phyloP scores from a whole-genome alignment of 495 filamentous ascomycete species.

The Gamarada debralockiae region DNA sequence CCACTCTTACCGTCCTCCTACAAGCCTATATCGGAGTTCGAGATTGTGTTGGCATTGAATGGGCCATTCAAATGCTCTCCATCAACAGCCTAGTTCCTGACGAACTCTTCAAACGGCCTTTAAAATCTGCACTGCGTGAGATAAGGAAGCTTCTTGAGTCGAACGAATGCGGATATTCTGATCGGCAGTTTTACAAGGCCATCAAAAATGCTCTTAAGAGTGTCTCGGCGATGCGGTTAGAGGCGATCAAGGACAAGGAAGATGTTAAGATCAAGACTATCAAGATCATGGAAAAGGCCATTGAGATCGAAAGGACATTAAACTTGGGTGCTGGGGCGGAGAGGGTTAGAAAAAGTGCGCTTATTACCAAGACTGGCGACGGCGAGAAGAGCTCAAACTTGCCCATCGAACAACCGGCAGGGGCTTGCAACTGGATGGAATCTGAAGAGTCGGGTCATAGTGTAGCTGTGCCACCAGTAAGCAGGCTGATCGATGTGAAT shows the following conservation, averaged over 20 bases:
- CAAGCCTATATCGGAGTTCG: conserved; percentile 31
- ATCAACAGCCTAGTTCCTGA: conserved; percentile 29
- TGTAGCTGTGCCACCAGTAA: too few species aligned
- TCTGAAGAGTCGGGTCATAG: too few species aligned
- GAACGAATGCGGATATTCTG: not conserved
- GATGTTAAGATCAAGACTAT: conserved; percentile 16
- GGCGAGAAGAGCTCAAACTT: not conserved
- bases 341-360: not conserved
- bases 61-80: conserved; percentile 27
- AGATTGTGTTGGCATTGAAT: conserved; percentile 30
- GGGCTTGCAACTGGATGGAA: not conserved
- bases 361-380: not conserved
- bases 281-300: conserved; percentile 22
- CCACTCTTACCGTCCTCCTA: conserved; percentile 31
- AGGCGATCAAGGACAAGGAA: conserved; percentile 11
- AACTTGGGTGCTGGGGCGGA: not conserved
- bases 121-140: conserved; percentile 29
- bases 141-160: not conserved
- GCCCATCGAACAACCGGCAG: not conserved
- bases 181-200: conserved; percentile 15
- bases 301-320: not conserved
- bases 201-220: conserved; percentile 2
- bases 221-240: conserved; percentile 8
- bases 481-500: too few species aligned
- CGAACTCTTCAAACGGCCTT: conserved; percentile 19